phyloP scores from a whole-genome alignment of 306 rosid genomes.

The Hippophae tibetana region DNA sequence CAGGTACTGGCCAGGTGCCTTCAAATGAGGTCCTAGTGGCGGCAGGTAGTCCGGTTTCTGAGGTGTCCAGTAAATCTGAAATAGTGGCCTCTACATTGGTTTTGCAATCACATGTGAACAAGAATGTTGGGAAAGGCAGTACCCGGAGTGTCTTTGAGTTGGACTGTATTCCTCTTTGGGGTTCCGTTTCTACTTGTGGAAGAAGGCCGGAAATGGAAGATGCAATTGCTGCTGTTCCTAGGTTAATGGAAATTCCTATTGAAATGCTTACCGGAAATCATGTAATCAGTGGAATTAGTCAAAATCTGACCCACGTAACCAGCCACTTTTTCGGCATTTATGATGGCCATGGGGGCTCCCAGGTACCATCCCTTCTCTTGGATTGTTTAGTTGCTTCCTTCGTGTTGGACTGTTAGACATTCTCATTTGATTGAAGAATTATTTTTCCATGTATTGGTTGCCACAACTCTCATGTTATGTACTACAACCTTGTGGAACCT shows the following conservation, averaged over 20 bases:
- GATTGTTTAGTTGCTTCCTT: conserved; percentile 3
- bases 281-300: conserved; percentile 3
- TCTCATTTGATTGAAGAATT: not conserved
- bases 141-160: conserved; percentile 35
- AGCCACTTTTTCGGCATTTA: conserved; percentile 1
- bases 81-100: conserved; percentile 27
- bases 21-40: conserved; percentile 21
- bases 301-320: not conserved
- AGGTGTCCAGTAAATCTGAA: conserved; percentile 22
- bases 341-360: conserved; percentile 14
- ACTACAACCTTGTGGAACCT: too few species aligned
- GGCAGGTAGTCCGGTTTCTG: conserved; percentile 25
- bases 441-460: not conserved
- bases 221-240: conserved; percentile 39
- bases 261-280: conserved; percentile 32
- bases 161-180: conserved; percentile 57
- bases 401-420: not conserved
- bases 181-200: conserved; percentile 46
- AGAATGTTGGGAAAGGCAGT: conserved; percentile 17
- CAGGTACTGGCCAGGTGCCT: conserved; percentile 16
- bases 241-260: conserved; percentile 37
- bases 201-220: conserved; percentile 57
- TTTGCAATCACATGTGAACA: conserved; percentile 28
- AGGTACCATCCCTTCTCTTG: conserved; percentile 6
- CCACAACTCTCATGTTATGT: too few species aligned